phyloP scores from a whole-genome alignment of 2,329 filamentous ascomycete genomes.

The Celoporthe dispersa region DNA sequence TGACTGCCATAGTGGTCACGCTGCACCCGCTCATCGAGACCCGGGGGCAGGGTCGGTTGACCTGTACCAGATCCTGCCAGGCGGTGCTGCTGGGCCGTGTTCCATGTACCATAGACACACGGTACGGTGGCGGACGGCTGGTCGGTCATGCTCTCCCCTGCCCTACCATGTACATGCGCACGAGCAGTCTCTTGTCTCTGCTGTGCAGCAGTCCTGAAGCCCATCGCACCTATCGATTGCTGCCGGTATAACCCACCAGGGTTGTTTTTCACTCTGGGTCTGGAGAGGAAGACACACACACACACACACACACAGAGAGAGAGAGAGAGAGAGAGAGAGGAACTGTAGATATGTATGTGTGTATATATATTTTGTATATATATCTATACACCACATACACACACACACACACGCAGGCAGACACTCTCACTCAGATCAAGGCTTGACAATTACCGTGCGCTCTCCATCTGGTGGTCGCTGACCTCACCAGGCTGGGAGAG shows the following conservation, averaged over 20 bases:
- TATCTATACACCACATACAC: neutral
- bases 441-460: constrained; percentile 21
- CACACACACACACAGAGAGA: constrained; percentile 5
- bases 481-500: constrained; percentile 15
- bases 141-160: constrained; percentile 3
- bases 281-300: no score
- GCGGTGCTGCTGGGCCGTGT: constrained; percentile 3
- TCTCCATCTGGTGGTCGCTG: constrained; percentile 20
- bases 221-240: neutral
- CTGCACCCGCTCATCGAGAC: constrained; percentile 4
- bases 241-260: constrained; percentile 9
- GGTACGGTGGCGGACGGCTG: neutral
- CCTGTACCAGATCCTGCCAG: neutral
- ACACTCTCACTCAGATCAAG: no score
- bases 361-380: neutral
- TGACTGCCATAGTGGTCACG: constrained; percentile 1
- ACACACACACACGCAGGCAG: constrained; percentile 1
- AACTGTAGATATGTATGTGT: no score
- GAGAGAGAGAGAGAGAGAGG: no score
- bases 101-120: neutral
- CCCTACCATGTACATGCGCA: constrained; percentile 6
- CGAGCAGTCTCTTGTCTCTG: constrained; percentile 1
- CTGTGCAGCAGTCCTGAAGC: constrained; percentile 20
- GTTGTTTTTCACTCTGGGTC: no score
- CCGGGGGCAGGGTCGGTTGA: neutral